Evolutionary conservation across 192 early-diverging fungal species (phyloP).

Genomic region (Podila horticola): DNA sequence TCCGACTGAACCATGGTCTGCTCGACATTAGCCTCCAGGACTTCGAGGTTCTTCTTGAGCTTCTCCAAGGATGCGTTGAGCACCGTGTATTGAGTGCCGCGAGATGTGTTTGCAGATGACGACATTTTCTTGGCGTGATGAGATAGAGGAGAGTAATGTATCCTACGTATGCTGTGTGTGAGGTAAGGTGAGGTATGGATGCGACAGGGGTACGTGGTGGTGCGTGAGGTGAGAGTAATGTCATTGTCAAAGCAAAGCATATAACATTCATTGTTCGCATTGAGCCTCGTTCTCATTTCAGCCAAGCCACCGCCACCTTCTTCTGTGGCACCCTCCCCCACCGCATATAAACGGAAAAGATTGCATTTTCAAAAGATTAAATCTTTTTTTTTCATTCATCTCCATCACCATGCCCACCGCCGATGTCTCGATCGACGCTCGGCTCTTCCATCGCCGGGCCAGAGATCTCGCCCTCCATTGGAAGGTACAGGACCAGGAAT

Average conservation of each 20-base stretch:
- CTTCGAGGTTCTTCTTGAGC: constrained; percentile 35
- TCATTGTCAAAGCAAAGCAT: no score
- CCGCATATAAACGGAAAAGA: background rate
- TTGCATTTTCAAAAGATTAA: background rate
- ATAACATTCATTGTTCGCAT: no score
- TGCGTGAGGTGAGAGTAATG: no score
- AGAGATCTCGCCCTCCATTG: constrained; percentile 43
- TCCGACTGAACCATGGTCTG: constrained; percentile 36
- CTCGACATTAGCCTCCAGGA: constrained; percentile 34
- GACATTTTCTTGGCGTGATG: background rate
- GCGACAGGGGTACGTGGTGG: no score
- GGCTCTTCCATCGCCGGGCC: constrained; percentile 45
- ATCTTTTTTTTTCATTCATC: background rate
- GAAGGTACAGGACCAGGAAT: constrained; percentile 13
- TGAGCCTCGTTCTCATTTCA: background rate
- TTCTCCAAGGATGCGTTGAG: constrained; percentile 43
- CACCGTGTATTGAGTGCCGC: constrained; percentile 46
- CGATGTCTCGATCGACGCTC: constrained; percentile 48
- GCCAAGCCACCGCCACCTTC: constrained; percentile 5
- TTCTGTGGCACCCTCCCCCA: background rate
- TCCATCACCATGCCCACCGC: constrained; percentile 30
- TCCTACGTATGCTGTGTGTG: no score
- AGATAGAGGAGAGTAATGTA: no score
- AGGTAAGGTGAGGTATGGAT: no score
- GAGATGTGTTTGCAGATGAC: constrained; percentile 16